Evolutionary conservation across 306 rosid genomes (phyloP), one percentile per base, ranked within the genome.

Genomic region (Quercus gilva): DNA sequence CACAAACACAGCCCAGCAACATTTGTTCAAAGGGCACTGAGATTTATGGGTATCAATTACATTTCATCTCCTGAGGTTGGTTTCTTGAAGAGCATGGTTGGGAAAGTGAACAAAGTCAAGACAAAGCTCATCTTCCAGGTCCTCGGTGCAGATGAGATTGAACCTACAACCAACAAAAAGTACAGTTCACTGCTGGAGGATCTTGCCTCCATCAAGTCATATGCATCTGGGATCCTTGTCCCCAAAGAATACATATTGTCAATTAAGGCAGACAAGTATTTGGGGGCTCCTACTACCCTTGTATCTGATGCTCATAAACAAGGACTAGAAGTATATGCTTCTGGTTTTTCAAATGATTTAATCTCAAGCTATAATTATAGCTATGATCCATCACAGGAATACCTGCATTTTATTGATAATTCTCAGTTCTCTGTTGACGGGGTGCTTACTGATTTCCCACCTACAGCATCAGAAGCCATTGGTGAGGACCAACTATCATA

Each of bases 261-360:
- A 2, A 43, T 91, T 11, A 79, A 75, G 35, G 55, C 76, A 21
- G 86, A 84, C 57, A 85, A 81, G 25, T 93, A 89, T 58, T 80
- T 96, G 82, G 93, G 78, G 3, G 81, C 51, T 45, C 89, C 91
- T 55, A 88, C 96, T 14, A 83, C 80, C 20, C 87, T 96, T 4
- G 98, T 93, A 23, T 64, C 79, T 7, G 94, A 93, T 80, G 98
- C 98, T 31, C 99, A 96, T 81, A 89, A 87, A 79, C 76, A 55
- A 76, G 98, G 99, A 58, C 85, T 96, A 26, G 97, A 93, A 84
- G 89, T 93, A 63, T 86, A 88, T 86, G 99, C 97, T 75, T 88
- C 86, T 74, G 98, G 96, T 83, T 95, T 95, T 35, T 88, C 96
- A 37, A 95, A 93, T 59, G 99, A 95, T 74, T 0, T 78, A 14